Percentiles rank a stretch among this genome's conserved stretches.
These are phyloP conservation scores for Spiraea crenata DNA, from an alignment of 331 rosid genomes.

Conservation along the genomic window DNA sequence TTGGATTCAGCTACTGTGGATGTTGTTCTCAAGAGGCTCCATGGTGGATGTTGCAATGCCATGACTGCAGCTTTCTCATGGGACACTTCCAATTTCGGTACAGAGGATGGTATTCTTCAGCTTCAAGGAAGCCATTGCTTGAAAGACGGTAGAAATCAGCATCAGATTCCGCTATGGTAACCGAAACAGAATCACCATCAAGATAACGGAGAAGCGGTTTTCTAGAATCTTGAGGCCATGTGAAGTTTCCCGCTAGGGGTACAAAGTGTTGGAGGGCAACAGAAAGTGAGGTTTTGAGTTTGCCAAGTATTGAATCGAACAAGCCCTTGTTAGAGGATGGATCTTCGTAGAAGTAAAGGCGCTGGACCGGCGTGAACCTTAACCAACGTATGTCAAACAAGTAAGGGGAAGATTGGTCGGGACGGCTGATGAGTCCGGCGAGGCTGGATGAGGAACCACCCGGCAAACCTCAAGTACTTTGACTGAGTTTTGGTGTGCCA, in stretches of 20 bases:
- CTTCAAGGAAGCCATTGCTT: neutral
- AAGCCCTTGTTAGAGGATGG: slow-evolving; percentile 10
- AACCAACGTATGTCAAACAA: slow-evolving; percentile 32
- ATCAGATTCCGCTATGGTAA: slow-evolving; percentile 30
- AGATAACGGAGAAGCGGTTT: slow-evolving; percentile 39
- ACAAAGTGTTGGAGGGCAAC: slow-evolving; percentile 33
- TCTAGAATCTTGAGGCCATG: slow-evolving; percentile 41
- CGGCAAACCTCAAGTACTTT: slow-evolving; percentile 2
- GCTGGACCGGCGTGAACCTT: slow-evolving; percentile 30
- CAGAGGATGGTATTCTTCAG: slow-evolving; percentile 17
- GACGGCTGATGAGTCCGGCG: neutral
- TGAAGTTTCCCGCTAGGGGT: slow-evolving; percentile 51
- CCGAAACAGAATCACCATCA: slow-evolving; percentile 13
- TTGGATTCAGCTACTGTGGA: too few species aligned
- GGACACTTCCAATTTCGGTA: slow-evolving; percentile 31
- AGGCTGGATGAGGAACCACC: neutral
- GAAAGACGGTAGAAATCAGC: slow-evolving; percentile 16
- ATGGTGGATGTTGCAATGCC: slow-evolving; percentile 37
- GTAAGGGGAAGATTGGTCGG: slow-evolving; percentile 33
- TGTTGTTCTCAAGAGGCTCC: too few species aligned
- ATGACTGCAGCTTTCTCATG: slow-evolving; percentile 19
- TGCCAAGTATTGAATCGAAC: slow-evolving; percentile 23
- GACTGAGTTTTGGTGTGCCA: neutral
- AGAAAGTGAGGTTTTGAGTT: slow-evolving; percentile 39
- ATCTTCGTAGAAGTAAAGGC: slow-evolving; percentile 35